Evolutionary conservation across 805 yeast species (phyloP), one percentile per base, ranked within the genome.

Genomic region (Starmerella apis): DNA sequence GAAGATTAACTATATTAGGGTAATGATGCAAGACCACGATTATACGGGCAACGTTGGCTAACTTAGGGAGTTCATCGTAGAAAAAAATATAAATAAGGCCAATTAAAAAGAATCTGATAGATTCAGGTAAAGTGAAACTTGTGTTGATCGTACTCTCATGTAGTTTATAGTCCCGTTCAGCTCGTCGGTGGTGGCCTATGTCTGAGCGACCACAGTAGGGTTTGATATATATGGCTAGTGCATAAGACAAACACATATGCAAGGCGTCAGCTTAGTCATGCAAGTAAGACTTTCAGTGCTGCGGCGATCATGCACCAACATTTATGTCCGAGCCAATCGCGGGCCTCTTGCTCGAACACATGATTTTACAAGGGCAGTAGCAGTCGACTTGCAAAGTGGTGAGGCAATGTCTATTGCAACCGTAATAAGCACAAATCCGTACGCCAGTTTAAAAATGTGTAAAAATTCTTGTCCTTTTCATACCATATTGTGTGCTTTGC

Each of bases 321-420:
- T 37, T 22, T 23, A n/a, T 37, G 14, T 13, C 41, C 41, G 41
- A 23, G 27, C 41, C 41, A 37, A 37, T 37, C 41, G 41, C 13
- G 27, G 10, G 25, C 2, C 27, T 2, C 14, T 20, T 23, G 27
- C 27, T 23, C 25, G 14, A 3, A 20, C 41, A 37, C 27, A 37
- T 22, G 41, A 22, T 37, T 9, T 37, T 19, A 5, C 8, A 8
- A 16, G 8, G 37, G 9, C 37, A 22, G 8, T n/a, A 13, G 37
- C 16, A 18, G 8, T 7, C 6, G 9, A 10, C 22, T 10, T 22
- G 37, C 22, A 19, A n/a, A 16, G 22, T 22, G 37, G 37, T 33
- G 37, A 19, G 37, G 37, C 37, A 33, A n/a, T 33, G 9, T 33
- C 22, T 31, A 13, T 4, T 31, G 35, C 8, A n/a, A 10, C 8